These are phyloP conservation scores for Aspergillus affinis DNA, from an alignment of 495 filamentous ascomycete genomes.

Conservation along the genomic window DNA sequence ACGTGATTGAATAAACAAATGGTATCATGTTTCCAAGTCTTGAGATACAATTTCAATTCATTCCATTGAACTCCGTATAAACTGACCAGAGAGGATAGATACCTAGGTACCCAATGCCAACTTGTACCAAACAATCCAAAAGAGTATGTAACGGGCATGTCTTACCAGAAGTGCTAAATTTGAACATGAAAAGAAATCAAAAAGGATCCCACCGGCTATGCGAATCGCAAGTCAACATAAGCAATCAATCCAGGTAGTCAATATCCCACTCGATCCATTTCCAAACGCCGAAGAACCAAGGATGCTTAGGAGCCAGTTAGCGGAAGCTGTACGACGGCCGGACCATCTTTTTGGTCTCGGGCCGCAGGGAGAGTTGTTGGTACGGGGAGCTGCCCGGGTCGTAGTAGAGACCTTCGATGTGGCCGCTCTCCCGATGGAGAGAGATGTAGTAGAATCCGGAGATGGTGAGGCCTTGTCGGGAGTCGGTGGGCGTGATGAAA, in stretches of 20 bases:
- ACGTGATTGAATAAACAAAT: neutral
- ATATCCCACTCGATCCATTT: neutral
- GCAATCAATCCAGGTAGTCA: neutral
- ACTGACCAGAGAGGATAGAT: neutral
- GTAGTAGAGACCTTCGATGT: conserved; percentile 70
- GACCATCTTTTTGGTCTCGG: conserved; percentile 44
- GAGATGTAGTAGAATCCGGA: conserved; percentile 76
- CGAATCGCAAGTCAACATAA: conserved; percentile 6
- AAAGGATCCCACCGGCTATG: conserved; percentile 20
- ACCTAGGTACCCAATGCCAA: neutral
- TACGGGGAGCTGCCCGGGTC: conserved; percentile 71
- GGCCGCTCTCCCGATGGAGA: conserved; percentile 58
- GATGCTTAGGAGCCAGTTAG: conserved; percentile 14
- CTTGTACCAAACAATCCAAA: neutral
- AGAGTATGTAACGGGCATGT: neutral
- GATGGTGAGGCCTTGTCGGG: conserved; percentile 65
- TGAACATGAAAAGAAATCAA: neutral
- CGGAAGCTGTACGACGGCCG: conserved; percentile 44
- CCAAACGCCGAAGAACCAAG: conserved; percentile 3
- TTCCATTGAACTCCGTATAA: neutral
- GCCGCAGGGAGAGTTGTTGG: conserved; percentile 62
- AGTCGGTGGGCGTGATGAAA: conserved; percentile 63
- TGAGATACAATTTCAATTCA: no score
- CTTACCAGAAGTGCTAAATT: neutral
- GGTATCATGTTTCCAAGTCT: neutral